Percentiles rank a stretch among this genome's conserved stretches.
Evolutionary conservation across 2,329 filamentous ascomycete species (phyloP).

Genomic region (Talaromyces sp.): DNA sequence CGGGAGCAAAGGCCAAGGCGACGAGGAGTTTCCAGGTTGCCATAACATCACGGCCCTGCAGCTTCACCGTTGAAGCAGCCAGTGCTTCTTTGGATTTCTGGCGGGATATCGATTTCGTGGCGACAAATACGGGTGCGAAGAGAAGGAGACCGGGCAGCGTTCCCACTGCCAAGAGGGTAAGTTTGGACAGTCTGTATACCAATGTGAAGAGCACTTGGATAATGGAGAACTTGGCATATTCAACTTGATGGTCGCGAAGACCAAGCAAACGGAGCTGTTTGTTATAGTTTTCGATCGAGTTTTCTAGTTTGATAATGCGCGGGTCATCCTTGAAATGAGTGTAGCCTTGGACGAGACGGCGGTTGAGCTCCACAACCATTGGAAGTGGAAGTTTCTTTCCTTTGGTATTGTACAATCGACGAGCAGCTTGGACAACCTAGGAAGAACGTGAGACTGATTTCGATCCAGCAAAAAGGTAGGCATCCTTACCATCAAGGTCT

Average conservation of each 20-base stretch:
- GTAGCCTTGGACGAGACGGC: constrained; percentile 84
- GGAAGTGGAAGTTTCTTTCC: constrained; percentile 90
- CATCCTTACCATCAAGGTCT: constrained; percentile 72
- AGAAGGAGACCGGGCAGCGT: constrained; percentile 82
- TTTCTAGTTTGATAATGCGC: constrained; percentile 69
- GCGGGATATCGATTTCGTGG: constrained; percentile 73
- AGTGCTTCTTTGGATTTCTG: constrained; percentile 79
- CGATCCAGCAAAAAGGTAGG: background rate
- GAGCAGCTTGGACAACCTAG: constrained; percentile 81
- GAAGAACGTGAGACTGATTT: background rate
- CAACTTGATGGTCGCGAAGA: constrained; percentile 88
- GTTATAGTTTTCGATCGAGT: constrained; percentile 79
- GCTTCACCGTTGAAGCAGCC: constrained; percentile 80
- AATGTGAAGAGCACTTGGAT: constrained; percentile 69
- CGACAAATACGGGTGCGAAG: constrained; percentile 83
- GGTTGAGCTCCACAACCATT: constrained; percentile 89
- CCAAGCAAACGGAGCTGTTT: constrained; percentile 77
- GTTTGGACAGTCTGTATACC: constrained; percentile 73
- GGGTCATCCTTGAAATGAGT: constrained; percentile 87
- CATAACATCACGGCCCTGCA: constrained; percentile 83
- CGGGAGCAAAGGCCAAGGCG: constrained; percentile 74
- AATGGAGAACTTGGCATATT: constrained; percentile 80
- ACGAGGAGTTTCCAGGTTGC: constrained; percentile 92
- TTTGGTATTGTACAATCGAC: constrained; percentile 88
- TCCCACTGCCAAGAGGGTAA: constrained; percentile 68